Evolutionary conservation across 2,329 filamentous ascomycete genomes (phyloP).

Genomic region (Thelonectria discophora): DNA sequence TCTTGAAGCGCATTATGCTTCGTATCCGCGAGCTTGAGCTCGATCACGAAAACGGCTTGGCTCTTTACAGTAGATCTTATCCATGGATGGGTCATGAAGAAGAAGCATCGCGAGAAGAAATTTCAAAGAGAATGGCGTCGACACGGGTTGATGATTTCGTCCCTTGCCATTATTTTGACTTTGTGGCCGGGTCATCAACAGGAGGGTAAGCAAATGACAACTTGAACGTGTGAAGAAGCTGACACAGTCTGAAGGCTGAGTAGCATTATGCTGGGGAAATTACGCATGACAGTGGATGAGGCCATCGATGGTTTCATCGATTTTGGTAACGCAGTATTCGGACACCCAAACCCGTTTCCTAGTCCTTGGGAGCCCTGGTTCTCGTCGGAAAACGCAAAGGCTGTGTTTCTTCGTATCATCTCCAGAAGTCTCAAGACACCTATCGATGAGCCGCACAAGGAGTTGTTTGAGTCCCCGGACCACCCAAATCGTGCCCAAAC

Average conservation of each 20-base stretch:
- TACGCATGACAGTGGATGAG: background rate
- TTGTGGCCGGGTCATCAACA: background rate
- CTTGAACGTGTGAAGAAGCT: background rate
- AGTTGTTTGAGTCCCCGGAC: constrained; percentile 1
- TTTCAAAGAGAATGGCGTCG: background rate
- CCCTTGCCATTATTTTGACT: background rate
- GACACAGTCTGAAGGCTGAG: background rate
- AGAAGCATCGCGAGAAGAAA: background rate
- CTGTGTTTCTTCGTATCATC: background rate
- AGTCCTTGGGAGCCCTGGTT: background rate
- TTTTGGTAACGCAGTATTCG: background rate
- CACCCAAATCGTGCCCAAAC: constrained; percentile 9
- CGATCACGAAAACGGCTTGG: background rate
- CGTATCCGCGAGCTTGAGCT: background rate
- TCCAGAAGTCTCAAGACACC: background rate
- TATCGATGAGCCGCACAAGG: background rate
- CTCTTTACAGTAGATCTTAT: background rate
- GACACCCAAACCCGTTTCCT: background rate
- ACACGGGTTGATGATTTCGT: background rate
- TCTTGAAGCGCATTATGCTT: background rate
- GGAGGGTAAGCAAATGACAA: background rate
- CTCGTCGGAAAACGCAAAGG: background rate
- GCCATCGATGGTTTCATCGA: background rate
- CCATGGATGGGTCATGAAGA: background rate
- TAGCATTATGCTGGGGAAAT: background rate